Percentiles rank a stretch among this genome's conserved stretches.
Conservation (phyloP, 441 rosid genomes). For the Daphne laureola region DNA sequence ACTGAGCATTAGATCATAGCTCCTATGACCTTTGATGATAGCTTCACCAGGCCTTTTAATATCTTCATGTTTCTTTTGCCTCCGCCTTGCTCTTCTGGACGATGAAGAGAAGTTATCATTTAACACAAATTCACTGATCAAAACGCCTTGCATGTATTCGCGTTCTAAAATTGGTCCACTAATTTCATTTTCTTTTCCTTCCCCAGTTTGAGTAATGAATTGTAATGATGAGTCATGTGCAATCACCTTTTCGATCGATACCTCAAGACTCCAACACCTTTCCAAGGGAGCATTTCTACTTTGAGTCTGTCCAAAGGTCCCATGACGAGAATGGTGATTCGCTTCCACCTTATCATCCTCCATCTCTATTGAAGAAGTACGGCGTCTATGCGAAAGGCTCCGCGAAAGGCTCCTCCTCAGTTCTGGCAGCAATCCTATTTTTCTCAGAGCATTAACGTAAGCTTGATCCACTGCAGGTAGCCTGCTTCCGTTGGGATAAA, state of each 20-base stretch:
- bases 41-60: slow-evolving; percentile 90
- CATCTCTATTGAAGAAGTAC: slow-evolving; percentile 68
- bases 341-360: slow-evolving; percentile 45
- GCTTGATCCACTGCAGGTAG: slow-evolving; percentile 64
- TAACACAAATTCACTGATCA: slow-evolving; percentile 82
- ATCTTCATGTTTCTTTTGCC: slow-evolving; percentile 65
- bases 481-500: slow-evolving; percentile 78
- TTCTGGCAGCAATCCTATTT: slow-evolving; percentile 84
- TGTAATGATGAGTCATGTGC: slow-evolving; percentile 65
- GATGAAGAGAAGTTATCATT: slow-evolving; percentile 51
- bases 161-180: slow-evolving; percentile 73
- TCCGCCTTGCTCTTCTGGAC: slow-evolving; percentile 70
- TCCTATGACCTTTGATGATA: slow-evolving; percentile 90
- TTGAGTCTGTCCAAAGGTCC: slow-evolving; percentile 70
- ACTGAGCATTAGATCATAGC: slow-evolving; percentile 95
- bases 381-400: slow-evolving; percentile 47
- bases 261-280: slow-evolving; percentile 98
- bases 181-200: slow-evolving; percentile 28
- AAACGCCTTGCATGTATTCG: slow-evolving; percentile 96
- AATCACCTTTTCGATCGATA: slow-evolving; percentile 86
- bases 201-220: slow-evolving; percentile 36
- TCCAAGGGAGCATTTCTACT: slow-evolving; percentile 65
- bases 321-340: slow-evolving; percentile 26
- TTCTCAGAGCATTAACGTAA: slow-evolving; percentile 77
- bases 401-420: slow-evolving; percentile 53